A percentile compares a stretch with the other conserved stretches of the same genome.
These are phyloP conservation scores for Coprinellus aureogranulatus DNA, from an alignment of 768 basidiomycete species.

Conservation along the genomic window DNA sequence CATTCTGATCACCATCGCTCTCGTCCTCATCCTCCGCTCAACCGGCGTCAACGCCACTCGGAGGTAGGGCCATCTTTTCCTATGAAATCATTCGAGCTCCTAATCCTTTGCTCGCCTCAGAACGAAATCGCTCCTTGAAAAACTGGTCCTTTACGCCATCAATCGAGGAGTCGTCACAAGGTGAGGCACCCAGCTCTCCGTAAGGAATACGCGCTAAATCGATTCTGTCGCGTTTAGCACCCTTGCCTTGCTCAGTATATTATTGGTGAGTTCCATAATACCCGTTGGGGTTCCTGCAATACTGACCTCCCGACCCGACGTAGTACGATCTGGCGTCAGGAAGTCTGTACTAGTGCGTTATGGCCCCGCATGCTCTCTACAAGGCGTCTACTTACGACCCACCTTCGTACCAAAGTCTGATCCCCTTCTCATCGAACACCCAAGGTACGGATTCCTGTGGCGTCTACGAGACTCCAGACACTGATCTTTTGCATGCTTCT, in stretches of 20 bases:
- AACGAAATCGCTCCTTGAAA: not conserved
- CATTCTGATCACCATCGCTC: not conserved
- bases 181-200: not conserved
- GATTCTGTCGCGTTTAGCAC: not conserved
- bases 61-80: not conserved
- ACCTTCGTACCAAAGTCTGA: not conserved
- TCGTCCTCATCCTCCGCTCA: not conserved
- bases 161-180: slow-evolving; percentile 1
- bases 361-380: not conserved
- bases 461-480: no score
- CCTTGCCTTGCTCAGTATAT: not conserved
- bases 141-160: slow-evolving; percentile 1
- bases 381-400: not conserved
- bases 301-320: not conserved
- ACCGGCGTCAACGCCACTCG: not conserved
- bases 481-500: not conserved
- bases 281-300: no score
- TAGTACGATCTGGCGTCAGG: slow-evolving; percentile 1
- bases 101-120: not conserved
- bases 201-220: not conserved
- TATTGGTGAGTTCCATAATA: not conserved
- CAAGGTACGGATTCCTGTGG: no score
- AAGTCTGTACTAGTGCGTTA: slow-evolving; percentile 1
- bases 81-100: not conserved
- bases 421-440: not conserved